phyloP scores from a whole-genome alignment of 129 eudicot species.

The Pittosporum tobira region DNA sequence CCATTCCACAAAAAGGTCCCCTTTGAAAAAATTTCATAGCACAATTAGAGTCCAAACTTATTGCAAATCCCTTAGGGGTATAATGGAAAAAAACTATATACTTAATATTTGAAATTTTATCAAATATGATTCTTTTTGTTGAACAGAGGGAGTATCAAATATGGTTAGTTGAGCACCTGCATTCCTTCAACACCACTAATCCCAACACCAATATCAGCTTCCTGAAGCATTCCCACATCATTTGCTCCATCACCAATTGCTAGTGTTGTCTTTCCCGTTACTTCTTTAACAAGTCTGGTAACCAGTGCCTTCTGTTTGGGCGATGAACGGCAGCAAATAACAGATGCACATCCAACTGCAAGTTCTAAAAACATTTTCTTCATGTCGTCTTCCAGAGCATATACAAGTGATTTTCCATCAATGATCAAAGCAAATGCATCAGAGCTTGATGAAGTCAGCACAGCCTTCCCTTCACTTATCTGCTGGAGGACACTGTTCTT shows the following conservation, averaged over 20 bases:
- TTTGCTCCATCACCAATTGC: conserved; percentile 91
- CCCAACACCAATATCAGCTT: conserved; percentile 88
- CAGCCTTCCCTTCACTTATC: conserved; percentile 53
- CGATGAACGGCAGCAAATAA: conserved; percentile 94
- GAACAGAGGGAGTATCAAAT: too few relatives aligned
- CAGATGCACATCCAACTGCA: conserved; percentile 82
- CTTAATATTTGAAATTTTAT: too few relatives aligned
- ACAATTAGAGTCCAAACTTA: too few relatives aligned
- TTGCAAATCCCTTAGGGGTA: too few relatives aligned
- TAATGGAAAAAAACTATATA: too few relatives aligned
- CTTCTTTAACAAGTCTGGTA: conserved; percentile 74
- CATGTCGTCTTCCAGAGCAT: conserved; percentile 66
- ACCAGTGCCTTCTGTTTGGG: conserved; percentile 98
- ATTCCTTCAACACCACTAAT: conserved; percentile 96
- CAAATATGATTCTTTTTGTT: too few relatives aligned
- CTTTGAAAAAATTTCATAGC: too few relatives aligned
- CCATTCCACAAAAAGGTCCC: too few relatives aligned
- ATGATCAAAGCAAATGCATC: conserved; percentile 83
- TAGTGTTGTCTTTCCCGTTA: conserved; percentile 59
- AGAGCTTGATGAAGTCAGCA: conserved; percentile 32
- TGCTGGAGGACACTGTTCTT: conserved; percentile 60
- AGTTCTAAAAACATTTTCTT: conserved; percentile 65
- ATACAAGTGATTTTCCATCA: conserved; percentile 89
- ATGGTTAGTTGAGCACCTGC: conserved; percentile 44
- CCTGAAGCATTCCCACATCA: conserved; percentile 96